These are phyloP conservation scores for Rhizophora apiculata DNA, from an alignment of 345 rosid species.

Conservation along the genomic window DNA sequence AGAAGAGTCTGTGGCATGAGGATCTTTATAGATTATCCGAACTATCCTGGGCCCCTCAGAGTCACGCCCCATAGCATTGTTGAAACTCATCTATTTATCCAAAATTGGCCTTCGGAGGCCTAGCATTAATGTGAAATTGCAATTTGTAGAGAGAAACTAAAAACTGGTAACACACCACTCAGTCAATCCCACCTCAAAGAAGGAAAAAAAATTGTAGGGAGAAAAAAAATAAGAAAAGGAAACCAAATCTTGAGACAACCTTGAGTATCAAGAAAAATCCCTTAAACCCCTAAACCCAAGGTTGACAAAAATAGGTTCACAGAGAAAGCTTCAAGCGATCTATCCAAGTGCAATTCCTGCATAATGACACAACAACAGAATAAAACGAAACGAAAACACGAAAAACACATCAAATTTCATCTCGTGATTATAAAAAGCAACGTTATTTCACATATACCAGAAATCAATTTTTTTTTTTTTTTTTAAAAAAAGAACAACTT, in stretches of 20 bases:
- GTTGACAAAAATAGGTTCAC: neutral
- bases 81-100: conserved; percentile 14
- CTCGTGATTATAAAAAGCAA: too few relatives aligned
- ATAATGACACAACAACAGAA: neutral
- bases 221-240: neutral
- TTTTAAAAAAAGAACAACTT: neutral
- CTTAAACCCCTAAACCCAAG: conserved; percentile 23
- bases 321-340: conserved; percentile 8
- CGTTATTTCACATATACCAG: too few relatives aligned
- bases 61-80: neutral
- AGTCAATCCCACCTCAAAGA: neutral
- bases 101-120: conserved; percentile 23
- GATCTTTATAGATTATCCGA: conserved; percentile 40
- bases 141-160: neutral
- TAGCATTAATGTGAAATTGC: conserved; percentile 19
- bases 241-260: neutral
- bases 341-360: conserved; percentile 20
- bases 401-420: too few relatives aligned
- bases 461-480: neutral
- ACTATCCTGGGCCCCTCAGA: conserved; percentile 20
- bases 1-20: conserved; percentile 48
- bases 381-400: neutral
- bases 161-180: neutral
- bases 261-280: conserved; percentile 16
- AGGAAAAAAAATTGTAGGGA: neutral